Evolutionary conservation across 228 moss, liverwort and hornwort genomes (phyloP), one percentile per base, ranked within the genome.

Genomic region (Sphagnum fallax): DNA sequence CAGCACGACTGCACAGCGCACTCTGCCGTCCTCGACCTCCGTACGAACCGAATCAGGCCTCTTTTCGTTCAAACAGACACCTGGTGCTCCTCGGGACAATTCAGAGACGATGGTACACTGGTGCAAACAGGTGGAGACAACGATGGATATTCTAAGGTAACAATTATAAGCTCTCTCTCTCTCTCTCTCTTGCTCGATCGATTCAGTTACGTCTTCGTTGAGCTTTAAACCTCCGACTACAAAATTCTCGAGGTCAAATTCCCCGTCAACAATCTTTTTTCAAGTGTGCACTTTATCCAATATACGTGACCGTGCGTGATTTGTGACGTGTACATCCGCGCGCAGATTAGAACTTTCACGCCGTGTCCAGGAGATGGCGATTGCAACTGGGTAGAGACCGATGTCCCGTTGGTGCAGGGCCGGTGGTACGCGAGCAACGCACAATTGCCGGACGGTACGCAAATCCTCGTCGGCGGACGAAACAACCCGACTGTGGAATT

Each of bases 111-210:
- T 16, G 90, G 90, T 2, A 76, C 84, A 49, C 75, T 90, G 5
- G 72, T 84, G 16, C 87, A 87, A 69, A 87, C 90, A 32, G 90
- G 90, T 9, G 90, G 90, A 0, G 84, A 81, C 82, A 87, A 84
- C 65, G 90, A 87, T 66, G 90, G 90, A 32, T 32, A 32, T 32
- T 32, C 32, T 32, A 32, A 32, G 32, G 32, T 32, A 32, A 32
- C 32, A 32, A 32, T 32, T 32, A 32, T 32, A 1, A 32, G 32
- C 32, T 32, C 32, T 32, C 32, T 32, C 32, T 32, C 32, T 32
- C 32, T 32, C 32, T 32, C 32, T 32, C 32, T 32, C 32, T 32
- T 32, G 32, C 2, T 32, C 32, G 32, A 32, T 32, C 32, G 32
- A 32, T 32, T 32, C 32, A 32, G 32, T 32, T 32, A 32, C 32